Conservation (phyloP, 768 basidiomycete species). For the Agaricus subrufescens region DNA sequence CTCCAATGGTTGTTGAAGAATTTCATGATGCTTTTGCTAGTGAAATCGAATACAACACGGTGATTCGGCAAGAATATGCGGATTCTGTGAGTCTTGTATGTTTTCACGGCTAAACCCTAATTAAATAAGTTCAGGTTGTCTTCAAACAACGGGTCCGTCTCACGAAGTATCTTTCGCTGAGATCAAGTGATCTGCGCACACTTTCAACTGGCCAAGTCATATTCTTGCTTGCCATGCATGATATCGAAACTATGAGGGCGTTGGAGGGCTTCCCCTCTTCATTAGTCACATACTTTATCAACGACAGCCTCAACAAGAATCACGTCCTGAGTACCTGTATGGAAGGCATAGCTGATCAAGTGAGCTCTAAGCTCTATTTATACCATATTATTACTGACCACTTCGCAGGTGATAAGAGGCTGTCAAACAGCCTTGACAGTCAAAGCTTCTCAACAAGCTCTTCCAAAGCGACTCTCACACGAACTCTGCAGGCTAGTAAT, state of each 20-base stretch:
- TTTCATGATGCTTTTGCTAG: conserved; percentile 79
- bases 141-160: conserved; percentile 62
- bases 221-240: conserved; percentile 80
- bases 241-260: conserved; percentile 85
- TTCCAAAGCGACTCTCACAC: conserved; percentile 60
- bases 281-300: conserved; percentile 82
- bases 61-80: conserved; percentile 82
- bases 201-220: conserved; percentile 81
- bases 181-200: conserved; percentile 63
- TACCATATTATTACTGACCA: conserved; percentile 6
- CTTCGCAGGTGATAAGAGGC: conserved; percentile 66
- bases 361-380: conserved; percentile 19
- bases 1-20: conserved; percentile 76
- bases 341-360: conserved; percentile 86
- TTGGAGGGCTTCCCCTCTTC: conserved; percentile 76
- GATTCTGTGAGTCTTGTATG: conserved; percentile 47
- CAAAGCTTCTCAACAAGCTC: conserved; percentile 74
- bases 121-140: conserved; percentile 51
- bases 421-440: conserved; percentile 68
- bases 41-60: conserved; percentile 90
- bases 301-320: conserved; percentile 77
- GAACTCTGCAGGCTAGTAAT: conserved; percentile 78
- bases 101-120: not conserved
- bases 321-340: conserved; percentile 66
- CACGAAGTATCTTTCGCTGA: conserved; percentile 59